Evolutionary conservation across 2,329 filamentous ascomycete species (phyloP).

Genomic region (Xylariaceae sp.): DNA sequence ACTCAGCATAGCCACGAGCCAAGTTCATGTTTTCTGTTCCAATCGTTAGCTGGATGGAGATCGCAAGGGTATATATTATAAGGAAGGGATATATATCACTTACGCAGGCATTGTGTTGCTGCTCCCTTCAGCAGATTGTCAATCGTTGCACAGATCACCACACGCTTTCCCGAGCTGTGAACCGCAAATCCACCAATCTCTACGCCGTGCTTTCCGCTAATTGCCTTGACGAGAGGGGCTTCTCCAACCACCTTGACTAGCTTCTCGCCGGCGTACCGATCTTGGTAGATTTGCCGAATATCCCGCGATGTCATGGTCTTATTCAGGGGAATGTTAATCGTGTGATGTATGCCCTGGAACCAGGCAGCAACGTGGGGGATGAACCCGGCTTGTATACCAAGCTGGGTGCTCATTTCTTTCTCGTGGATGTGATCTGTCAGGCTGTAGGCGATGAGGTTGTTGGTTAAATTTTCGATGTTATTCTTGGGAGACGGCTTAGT

Average conservation of each 20-base stretch:
- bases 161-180: constrained; percentile 79
- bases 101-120: constrained; percentile 77
- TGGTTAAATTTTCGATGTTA: constrained; percentile 71
- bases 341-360: constrained; percentile 94
- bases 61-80: constrained; percentile 15
- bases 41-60: constrained; percentile 35
- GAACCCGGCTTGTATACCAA: constrained; percentile 72
- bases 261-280: constrained; percentile 91
- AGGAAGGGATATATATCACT: not conserved
- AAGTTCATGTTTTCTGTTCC: constrained; percentile 35
- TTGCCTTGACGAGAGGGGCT: constrained; percentile 76
- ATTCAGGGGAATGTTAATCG: constrained; percentile 82
- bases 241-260: constrained; percentile 90
- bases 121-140: constrained; percentile 93
- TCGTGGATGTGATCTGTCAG: constrained; percentile 94
- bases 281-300: constrained; percentile 90
- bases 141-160: constrained; percentile 90
- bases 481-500: constrained; percentile 95
- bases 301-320: constrained; percentile 85
- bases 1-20: constrained; percentile 48
- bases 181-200: constrained; percentile 97
- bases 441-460: constrained; percentile 89
- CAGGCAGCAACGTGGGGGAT: constrained; percentile 82
- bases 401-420: constrained; percentile 75
- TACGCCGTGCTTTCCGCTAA: constrained; percentile 77